Evolutionary conservation across 2,329 filamentous ascomycete genomes (phyloP).

Genomic region (Trichophyton equinum): DNA sequence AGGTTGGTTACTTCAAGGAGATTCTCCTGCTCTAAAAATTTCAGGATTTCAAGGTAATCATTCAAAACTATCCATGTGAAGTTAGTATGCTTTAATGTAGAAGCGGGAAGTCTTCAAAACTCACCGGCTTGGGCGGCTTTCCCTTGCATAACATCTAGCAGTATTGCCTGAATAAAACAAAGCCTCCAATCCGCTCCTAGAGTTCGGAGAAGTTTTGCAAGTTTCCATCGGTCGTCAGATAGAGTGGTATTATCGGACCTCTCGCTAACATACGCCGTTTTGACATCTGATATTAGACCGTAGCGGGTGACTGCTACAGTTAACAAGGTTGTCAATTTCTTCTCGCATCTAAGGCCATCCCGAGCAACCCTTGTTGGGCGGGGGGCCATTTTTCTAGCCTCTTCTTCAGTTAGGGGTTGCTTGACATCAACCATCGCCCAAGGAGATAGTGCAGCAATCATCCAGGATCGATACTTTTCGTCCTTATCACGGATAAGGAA

Average conservation of each 20-base stretch:
- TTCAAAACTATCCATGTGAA: slow-evolving; percentile 27
- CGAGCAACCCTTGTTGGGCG: slow-evolving; percentile 52
- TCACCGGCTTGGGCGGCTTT: slow-evolving; percentile 23
- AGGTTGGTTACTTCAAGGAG: slow-evolving; percentile 43
- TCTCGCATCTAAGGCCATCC: slow-evolving; percentile 68
- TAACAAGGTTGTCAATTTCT: slow-evolving; percentile 59
- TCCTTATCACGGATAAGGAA: slow-evolving; percentile 51
- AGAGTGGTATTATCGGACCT: slow-evolving; percentile 20
- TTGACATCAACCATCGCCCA: slow-evolving; percentile 48
- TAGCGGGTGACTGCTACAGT: slow-evolving; percentile 52
- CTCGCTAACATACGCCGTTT: slow-evolving; percentile 28
- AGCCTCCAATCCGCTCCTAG: slow-evolving; percentile 31
- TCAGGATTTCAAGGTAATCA: slow-evolving; percentile 43
- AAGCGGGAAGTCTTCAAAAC: slow-evolving; percentile 9
- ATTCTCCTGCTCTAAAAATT: slow-evolving; percentile 38
- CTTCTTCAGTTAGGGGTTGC: slow-evolving; percentile 25
- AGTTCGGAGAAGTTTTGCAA: slow-evolving; percentile 25
- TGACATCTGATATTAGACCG: slow-evolving; percentile 50
- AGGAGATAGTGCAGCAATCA: slow-evolving; percentile 60
- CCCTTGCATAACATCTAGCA: slow-evolving; percentile 29
- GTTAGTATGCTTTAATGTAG: neutral
- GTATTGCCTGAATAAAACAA: slow-evolving; percentile 27
- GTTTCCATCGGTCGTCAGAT: slow-evolving; percentile 25
- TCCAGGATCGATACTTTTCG: slow-evolving; percentile 62
- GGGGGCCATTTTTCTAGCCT: slow-evolving; percentile 42